Evolutionary conservation across 2,329 filamentous ascomycete species (phyloP).

Genomic region (Capronia coronata): DNA sequence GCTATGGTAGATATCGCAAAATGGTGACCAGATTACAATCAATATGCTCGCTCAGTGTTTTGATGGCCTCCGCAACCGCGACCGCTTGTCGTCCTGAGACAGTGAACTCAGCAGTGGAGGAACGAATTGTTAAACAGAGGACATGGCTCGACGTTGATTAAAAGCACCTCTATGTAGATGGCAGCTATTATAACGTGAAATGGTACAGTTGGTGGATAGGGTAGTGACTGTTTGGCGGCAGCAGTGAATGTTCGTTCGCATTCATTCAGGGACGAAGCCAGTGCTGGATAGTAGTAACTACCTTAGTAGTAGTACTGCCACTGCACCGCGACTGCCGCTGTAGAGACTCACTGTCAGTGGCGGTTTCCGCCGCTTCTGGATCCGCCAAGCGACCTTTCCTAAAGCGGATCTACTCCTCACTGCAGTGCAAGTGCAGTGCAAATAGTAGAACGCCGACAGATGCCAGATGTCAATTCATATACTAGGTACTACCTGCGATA

Average conservation of each 20-base stretch:
- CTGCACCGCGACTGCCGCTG: too few relatives aligned
- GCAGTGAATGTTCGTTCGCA: neutral
- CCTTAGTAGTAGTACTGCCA: too few relatives aligned
- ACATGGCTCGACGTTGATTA: neutral
- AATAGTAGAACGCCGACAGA: neutral
- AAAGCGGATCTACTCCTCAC: neutral
- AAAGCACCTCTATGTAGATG: neutral
- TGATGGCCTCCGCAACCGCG: conserved; percentile 19
- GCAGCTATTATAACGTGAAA: neutral
- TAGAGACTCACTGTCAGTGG: too few relatives aligned
- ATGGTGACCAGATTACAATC: neutral
- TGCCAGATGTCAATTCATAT: too few relatives aligned
- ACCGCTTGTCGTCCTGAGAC: conserved; percentile 13
- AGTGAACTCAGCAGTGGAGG: neutral
- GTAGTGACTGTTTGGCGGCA: neutral
- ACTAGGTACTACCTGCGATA: too few relatives aligned
- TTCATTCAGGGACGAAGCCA: neutral
- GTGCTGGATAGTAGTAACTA: too few relatives aligned
- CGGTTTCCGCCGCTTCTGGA: conserved; percentile 2
- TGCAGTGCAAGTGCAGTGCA: neutral
- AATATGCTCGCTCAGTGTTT: conserved; percentile 10
- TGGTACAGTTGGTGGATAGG: neutral
- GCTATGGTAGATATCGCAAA: neutral
- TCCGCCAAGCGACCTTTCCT: neutral
- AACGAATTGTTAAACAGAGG: neutral